Evolutionary conservation across 345 rosid species (phyloP).

Genomic region (Mercurialis annua): DNA sequence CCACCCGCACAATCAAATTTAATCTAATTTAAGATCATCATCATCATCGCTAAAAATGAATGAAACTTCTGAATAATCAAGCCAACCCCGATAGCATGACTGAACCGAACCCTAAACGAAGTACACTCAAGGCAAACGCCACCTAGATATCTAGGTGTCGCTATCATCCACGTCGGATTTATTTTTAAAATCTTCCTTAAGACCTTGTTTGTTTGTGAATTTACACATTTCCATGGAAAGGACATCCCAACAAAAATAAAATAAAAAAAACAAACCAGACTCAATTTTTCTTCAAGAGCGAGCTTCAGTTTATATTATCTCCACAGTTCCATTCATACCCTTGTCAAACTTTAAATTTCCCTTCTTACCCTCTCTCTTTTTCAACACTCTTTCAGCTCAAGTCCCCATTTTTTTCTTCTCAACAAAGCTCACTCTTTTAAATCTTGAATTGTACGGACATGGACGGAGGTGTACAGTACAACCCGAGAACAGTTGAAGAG

Average conservation of each 20-base stretch:
- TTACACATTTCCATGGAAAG: too few species aligned
- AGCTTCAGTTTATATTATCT: too few species aligned
- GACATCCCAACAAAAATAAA: too few species aligned
- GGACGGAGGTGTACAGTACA: conserved; percentile 61
- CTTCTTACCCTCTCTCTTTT: background rate
- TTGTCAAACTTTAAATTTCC: conserved; percentile 7
- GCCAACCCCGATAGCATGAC: too few species aligned
- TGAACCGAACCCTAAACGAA: too few species aligned
- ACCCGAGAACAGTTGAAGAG: conserved; percentile 70
- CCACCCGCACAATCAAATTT: background rate
- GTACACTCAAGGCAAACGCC: too few species aligned
- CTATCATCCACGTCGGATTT: conserved; percentile 24
- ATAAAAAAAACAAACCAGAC: too few species aligned
- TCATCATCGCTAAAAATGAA: background rate
- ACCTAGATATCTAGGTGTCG: conserved; percentile 4
- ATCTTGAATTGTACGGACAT: conserved; percentile 31
- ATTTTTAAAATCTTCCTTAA: too few species aligned
- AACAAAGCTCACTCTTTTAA: background rate
- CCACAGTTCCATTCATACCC: background rate
- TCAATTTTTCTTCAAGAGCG: too few species aligned
- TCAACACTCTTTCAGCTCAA: background rate
- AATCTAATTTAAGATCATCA: background rate
- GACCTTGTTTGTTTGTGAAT: too few species aligned
- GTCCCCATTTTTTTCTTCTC: conserved; percentile 12
- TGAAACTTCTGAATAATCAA: too few species aligned